Conservation (phyloP, 1,284 basidiomycete genomes). For the Marasmius fiardii region DNA sequence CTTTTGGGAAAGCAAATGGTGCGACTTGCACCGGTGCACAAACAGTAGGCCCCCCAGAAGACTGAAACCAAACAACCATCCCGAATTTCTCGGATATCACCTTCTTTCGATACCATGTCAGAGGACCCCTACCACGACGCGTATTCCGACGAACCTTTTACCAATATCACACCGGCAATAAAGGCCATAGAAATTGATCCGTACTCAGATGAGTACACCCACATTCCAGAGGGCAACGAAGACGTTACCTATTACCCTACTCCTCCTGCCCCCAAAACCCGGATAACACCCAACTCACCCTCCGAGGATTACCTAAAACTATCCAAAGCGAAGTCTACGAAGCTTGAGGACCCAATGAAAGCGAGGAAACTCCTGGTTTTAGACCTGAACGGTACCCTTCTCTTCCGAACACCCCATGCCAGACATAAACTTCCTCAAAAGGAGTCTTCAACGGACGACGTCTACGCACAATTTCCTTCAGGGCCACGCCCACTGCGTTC, state of each 20-base stretch:
- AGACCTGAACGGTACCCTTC: conserved; percentile 69
- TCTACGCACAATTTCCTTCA: background rate
- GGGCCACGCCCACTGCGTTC: conserved; percentile 20
- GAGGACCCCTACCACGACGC: background rate
- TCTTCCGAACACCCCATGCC: conserved; percentile 40
- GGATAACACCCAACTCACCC: background rate
- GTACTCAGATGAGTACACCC: background rate
- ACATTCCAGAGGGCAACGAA: background rate
- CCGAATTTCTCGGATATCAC: background rate
- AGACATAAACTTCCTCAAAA: background rate
- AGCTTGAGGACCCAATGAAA: conserved; percentile 4
- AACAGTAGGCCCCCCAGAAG: background rate
- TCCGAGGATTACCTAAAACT: conserved; percentile 6
- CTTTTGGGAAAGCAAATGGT: background rate
- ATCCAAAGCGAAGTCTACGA: conserved; percentile 2
- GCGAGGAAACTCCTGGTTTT: conserved; percentile 58
- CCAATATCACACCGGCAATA: background rate
- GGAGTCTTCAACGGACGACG: background rate
- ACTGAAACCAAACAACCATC: background rate
- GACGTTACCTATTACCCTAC: background rate
- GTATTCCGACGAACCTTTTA: background rate
- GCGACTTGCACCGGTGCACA: background rate
- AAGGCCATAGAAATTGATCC: background rate
- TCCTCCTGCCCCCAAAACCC: background rate
- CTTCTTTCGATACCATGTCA: background rate